Base-by-base conservation (phyloP, 208 protist genomes). In the Wallacemonas sp. region DNA sequence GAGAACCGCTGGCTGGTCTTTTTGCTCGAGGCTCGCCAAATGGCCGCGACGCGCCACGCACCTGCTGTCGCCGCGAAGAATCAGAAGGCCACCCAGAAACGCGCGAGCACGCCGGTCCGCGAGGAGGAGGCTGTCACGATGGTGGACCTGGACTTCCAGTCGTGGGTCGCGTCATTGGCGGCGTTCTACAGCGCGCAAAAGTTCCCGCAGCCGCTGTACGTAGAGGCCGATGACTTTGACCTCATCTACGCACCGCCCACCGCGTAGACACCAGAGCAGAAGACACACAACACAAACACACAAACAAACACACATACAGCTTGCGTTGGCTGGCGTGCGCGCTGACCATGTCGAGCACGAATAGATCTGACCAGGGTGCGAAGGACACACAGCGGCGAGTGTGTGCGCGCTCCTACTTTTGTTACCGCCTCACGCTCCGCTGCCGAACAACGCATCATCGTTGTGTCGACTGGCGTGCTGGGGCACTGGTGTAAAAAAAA, bases 1-100 rank as follows among this genome's bases (percentile, higher is more conserved):
- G 72, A 87, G 79, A 77, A 81, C 64, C 82, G 70, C 12, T 87
- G 77, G 72, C 48, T 86, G 38, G 84, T 81, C 22, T 91, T 82
- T 78, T 28, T 72, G 50, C 62, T 91, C n/a, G 72, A 67, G 63
- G 68, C 63, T 7, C 10, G 14, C 10, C 50, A 65, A 28, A 3
- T 50, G 41, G 22, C 41, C 31, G 31, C 46, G 33, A 49, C 14
- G 48, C 20, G 23, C 4, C 22, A 23, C 20, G 18, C 33, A 31
- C 5, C n/a, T 4, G 3, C 11, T 7, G 57, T 25, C 11, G 23
- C 44, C 23, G 25, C 18, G 20, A 68, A 61, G 31, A 26, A 25
- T 31, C 57, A 32, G 25, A 44, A 11, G 1, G 61, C 33, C 20
- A 12, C 45, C 1, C 5, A 1, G 32, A 61, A 55, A 44, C 61